Evolutionary conservation across 176 grass and related monocot genomes (phyloP), one percentile per base, ranked within the genome.

Genomic region (Phoenix dactylifera): DNA sequence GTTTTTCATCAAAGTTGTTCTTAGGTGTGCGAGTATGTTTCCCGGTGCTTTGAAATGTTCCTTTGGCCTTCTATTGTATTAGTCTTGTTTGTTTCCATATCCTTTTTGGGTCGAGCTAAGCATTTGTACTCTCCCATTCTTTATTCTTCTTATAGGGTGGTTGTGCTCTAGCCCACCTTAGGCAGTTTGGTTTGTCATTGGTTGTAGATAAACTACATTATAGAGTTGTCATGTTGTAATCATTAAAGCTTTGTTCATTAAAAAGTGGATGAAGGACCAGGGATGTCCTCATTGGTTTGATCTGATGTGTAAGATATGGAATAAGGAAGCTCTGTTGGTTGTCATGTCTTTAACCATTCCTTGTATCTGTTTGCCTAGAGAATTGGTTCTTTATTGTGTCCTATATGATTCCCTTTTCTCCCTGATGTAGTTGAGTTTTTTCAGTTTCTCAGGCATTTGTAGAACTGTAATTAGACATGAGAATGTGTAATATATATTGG

Each of bases 281-380:
- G 63, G 64, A 66, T 69, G 75, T 73, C 32, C 51, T 55, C 26
- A 71, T 86, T 65, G 69, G 39, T 77, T 71, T 73, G 72, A 29
- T 76, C 49, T 59, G 59, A 64, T 76, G 61, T 82, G 61, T 52
- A 73, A 69, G 55, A 55, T 79, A 77, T 79, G 81, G 75, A 86
- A 90, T 86, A 85, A 89, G 77, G 65, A 61, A 14, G 25, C 72
- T 83, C 76, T 59, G 50, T 77, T 77, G 77, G 77, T 59, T 53
- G 35, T 44, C 2, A 9, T 44, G 35, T 44, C 10, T 44, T 9
- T 44, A 44, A 44, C 35, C 6, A 44, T 44, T 44, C 35, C 35
- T 44, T 3, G 9, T 9, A 44, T 44, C 35, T 44, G 5, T 14
- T 44, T 14, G 35, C 7, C 9, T 14, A 9, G 35, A 44, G 35